Conservation (phyloP, 2,329 filamentous ascomycete genomes). For the Torrubiellomyces zombiae region DNA sequence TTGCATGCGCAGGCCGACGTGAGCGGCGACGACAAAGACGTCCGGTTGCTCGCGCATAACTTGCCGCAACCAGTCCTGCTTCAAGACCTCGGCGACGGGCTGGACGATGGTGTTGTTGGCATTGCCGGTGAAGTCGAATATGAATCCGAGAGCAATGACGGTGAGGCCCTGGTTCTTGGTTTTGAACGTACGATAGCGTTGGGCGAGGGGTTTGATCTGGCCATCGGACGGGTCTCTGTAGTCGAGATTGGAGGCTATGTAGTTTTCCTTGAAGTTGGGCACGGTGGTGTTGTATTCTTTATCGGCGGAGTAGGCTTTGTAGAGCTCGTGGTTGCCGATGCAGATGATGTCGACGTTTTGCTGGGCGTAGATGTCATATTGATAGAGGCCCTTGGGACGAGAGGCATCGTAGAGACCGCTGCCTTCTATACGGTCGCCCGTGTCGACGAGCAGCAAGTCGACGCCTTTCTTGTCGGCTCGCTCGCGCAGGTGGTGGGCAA, state of each 20-base stretch:
- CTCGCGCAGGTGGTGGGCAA: conserved; percentile 64
- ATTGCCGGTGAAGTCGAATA: conserved; percentile 86
- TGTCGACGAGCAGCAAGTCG: conserved; percentile 88
- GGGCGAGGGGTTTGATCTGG: conserved; percentile 57
- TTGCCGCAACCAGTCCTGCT: conserved; percentile 76
- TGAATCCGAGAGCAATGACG: conserved; percentile 79
- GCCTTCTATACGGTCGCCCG: conserved; percentile 82
- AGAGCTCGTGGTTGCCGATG: conserved; percentile 90
- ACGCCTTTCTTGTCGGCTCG: conserved; percentile 62
- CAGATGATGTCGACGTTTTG: conserved; percentile 74
- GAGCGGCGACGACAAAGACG: conserved; percentile 72
- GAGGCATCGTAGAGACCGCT: conserved; percentile 91
- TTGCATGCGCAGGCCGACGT: conserved; percentile 65
- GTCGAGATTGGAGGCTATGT: conserved; percentile 85
- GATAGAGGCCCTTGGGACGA: conserved; percentile 71
- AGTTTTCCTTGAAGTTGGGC: conserved; percentile 63
- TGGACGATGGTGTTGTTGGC: conserved; percentile 81
- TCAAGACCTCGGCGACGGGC: conserved; percentile 61
- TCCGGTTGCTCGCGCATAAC: conserved; percentile 76
- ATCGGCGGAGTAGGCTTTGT: conserved; percentile 60
- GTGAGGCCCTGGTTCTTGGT: conserved; percentile 78
- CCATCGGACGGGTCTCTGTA: conserved; percentile 61
- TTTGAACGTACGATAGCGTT: conserved; percentile 73
- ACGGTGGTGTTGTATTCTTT: conserved; percentile 68
- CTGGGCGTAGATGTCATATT: conserved; percentile 71